Evolutionary conservation across 2,329 filamentous ascomycete species (phyloP).

Genomic region (Biscogniauxia marginata): DNA sequence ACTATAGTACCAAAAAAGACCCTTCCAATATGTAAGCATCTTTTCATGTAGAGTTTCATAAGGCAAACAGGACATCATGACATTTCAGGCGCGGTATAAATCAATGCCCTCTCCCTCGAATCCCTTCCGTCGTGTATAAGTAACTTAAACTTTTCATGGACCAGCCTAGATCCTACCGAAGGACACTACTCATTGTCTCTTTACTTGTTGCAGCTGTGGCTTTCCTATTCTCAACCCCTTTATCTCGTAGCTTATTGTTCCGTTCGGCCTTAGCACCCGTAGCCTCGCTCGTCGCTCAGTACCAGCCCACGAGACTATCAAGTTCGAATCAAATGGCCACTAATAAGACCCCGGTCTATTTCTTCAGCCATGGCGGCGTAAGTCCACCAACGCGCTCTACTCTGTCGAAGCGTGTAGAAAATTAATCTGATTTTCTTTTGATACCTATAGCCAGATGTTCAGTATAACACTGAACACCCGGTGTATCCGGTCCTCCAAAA

Average conservation of each 20-base stretch:
- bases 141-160: conserved; percentile 8
- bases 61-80: no score
- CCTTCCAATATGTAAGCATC: no score
- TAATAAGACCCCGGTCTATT: conserved; percentile 44
- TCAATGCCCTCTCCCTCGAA: no score
- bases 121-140: background rate
- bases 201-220: conserved; percentile 26
- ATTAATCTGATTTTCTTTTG: conserved; percentile 12
- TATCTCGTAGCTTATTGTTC: conserved; percentile 17
- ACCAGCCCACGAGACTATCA: conserved; percentile 4
- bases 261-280: conserved; percentile 15
- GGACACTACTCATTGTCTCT: conserved; percentile 16
- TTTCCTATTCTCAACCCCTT: conserved; percentile 20
- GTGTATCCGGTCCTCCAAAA: conserved; percentile 62
- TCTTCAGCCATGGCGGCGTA: conserved; percentile 51
- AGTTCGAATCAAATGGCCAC: conserved; percentile 22
- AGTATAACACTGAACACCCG: conserved; percentile 67
- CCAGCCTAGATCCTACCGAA: conserved; percentile 7
- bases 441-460: conserved; percentile 55
- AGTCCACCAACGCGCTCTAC: conserved; percentile 18
- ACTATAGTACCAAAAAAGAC: no score
- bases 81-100: no score
- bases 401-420: no score
- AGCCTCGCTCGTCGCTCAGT: conserved; percentile 13
- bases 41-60: no score